phyloP scores from a whole-genome alignment of 164 flowering plant genomes.

The Magnolia sinica region DNA sequence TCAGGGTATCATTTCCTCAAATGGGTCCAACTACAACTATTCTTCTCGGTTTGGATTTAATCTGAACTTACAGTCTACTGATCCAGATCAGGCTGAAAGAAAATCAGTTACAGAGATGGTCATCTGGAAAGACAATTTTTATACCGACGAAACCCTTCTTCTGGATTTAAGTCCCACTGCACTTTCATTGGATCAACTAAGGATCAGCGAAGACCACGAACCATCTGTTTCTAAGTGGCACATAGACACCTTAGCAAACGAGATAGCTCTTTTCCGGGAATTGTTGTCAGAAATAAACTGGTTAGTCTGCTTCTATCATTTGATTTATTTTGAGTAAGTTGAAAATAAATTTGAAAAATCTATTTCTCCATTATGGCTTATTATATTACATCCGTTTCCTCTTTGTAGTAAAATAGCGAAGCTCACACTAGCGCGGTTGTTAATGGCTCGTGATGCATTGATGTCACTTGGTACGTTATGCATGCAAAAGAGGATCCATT shows the following conservation, averaged over 20 bases:
- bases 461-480: conserved; percentile 20
- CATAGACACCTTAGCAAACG: conserved; percentile 38
- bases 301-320: conserved; percentile 28
- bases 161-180: conserved; percentile 25
- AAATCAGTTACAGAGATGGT: conserved; percentile 22
- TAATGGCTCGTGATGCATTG: conserved; percentile 56
- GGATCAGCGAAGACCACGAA: conserved; percentile 27
- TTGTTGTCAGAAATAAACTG: conserved; percentile 50
- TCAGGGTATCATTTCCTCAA: conserved; percentile 52
- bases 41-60: conserved; percentile 41
- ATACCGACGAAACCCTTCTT: conserved; percentile 12
- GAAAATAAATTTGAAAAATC: background rate
- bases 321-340: background rate
- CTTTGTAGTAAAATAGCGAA: conserved; percentile 79
- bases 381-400: conserved; percentile 1
- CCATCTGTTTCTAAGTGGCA: conserved; percentile 37
- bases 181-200: conserved; percentile 21
- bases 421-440: conserved; percentile 83
- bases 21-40: conserved; percentile 35
- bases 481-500: conserved; percentile 29
- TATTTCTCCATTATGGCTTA: background rate
- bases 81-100: conserved; percentile 19
- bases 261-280: conserved; percentile 58
- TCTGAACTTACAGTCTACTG: conserved; percentile 28
- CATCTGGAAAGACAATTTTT: conserved; percentile 53